Evolutionary conservation across 2,329 filamentous ascomycete species (phyloP), one percentile per base, ranked within the genome.

Genomic region (Massarina eburnea): DNA sequence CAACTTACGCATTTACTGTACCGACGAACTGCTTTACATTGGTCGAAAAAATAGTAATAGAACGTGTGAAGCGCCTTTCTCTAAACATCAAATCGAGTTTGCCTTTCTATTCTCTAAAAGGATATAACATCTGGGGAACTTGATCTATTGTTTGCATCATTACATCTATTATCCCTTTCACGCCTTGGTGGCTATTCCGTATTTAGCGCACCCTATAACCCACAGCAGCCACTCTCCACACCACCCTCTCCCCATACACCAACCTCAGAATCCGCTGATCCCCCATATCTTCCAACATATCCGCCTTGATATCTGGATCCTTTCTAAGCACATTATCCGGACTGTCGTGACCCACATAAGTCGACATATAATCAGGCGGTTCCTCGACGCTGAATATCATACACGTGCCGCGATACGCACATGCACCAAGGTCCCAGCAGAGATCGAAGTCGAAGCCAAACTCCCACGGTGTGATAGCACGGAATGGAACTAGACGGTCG

Each of bases 361-460:
- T 32, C 17, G n/a, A n/a, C 18, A 20, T 17, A 17, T 37, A 34
- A 2, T 14, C 17, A 4, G 37, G 29, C 30, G 27, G 34, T 21
- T 35, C 27, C 17, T 39, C 35, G 14, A 5, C 1, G 17, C n/a
- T 32, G 24, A 48, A 44, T 8, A 44, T 41, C 27, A 48, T 18
- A 20, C 36, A 40, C 15, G 41, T 44, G 12, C 34, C 46, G 8
- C 36, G 22, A n/a, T 20, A 18, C 9, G 20, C 10, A 4, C 24
- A 15, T 26, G 24, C 7, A 19, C 6, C 4, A n/a, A 38, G 17
- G 4, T 22, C 10, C 14, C 15, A 2, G 14, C 20, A 37, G 18
- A 48, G 7, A 33, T 41, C 36, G 27, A 44, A 49, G 27, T 49
- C 41, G 29, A 41, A 42, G 19, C 41, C 46, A 26, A 45, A 45